Evolutionary conservation across 1,284 basidiomycete species (phyloP).

Genomic region (Puccinia horiana): DNA sequence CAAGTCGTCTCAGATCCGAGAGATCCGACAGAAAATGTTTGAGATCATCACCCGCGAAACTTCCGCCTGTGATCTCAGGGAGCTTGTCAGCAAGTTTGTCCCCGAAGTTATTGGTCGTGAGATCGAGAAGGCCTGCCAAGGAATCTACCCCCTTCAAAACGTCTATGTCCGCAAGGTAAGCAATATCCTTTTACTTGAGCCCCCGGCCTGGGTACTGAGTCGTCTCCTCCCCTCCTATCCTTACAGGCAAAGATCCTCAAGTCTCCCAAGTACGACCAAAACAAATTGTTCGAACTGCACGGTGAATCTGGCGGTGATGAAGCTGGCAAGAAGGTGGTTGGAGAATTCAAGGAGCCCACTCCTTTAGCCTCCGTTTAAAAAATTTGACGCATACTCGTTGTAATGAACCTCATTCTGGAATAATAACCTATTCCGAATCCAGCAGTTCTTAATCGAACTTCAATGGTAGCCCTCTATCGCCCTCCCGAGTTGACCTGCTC

Average conservation of each 20-base stretch:
- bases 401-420: background rate
- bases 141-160: conserved; percentile 97
- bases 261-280: conserved; percentile 92
- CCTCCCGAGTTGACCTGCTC: no score
- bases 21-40: conserved; percentile 99
- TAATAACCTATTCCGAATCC: background rate
- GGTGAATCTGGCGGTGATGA: conserved; percentile 69
- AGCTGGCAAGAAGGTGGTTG: conserved; percentile 52
- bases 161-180: conserved; percentile 90
- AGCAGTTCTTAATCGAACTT: background rate
- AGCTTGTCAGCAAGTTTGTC: conserved; percentile 96
- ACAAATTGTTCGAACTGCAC: conserved; percentile 92
- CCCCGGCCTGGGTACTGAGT: background rate
- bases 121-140: conserved; percentile 96
- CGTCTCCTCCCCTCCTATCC: background rate
- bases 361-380: conserved; percentile 47
- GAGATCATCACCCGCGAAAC: conserved; percentile 99
- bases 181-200: background rate
- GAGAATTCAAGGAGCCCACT: conserved; percentile 47
- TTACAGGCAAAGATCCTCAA: conserved; percentile 73
- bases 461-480: no score
- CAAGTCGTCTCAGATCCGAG: conserved; percentile 88
- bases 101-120: conserved; percentile 98
- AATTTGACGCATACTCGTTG: background rate
- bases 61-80: conserved; percentile 93